A percentile compares a stretch with the other conserved stretches of the same genome.
Evolutionary conservation across 805 yeast species (phyloP).

Genomic region (Starmera amethionina): DNA sequence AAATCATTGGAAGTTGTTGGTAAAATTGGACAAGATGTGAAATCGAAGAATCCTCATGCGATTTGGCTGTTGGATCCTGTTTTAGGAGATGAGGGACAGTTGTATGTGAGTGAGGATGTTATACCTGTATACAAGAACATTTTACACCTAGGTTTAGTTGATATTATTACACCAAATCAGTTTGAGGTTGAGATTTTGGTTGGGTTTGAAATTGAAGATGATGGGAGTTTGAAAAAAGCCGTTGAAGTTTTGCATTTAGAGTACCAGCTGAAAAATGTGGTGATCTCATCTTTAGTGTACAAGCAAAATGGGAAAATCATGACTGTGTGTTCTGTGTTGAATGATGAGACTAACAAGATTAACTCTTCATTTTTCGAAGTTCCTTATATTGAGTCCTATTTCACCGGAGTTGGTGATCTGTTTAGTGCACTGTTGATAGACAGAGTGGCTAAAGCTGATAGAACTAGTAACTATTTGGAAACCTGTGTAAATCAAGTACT

Average conservation of each 20-base stretch:
- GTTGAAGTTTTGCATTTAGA: conserved; percentile 35
- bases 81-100: conserved; percentile 67
- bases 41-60: conserved; percentile 22
- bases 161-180: conserved; percentile 82
- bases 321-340: conserved; percentile 11
- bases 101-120: conserved; percentile 52
- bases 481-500: conserved; percentile 44
- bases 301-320: conserved; percentile 8
- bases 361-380: conserved; percentile 30
- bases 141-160: conserved; percentile 38
- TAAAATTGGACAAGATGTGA: conserved; percentile 26
- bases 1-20: conserved; percentile 36
- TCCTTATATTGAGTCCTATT: conserved; percentile 65
- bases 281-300: conserved; percentile 47
- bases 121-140: conserved; percentile 49
- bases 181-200: conserved; percentile 74
- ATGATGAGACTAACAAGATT: conserved; percentile 1
- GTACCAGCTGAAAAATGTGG: conserved; percentile 48
- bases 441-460: conserved; percentile 31
- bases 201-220: conserved; percentile 34
- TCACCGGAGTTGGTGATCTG: conserved; percentile 92
- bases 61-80: conserved; percentile 68
- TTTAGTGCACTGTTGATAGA: conserved; percentile 75
- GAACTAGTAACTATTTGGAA: conserved; percentile 9
- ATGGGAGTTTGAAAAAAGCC: conserved; percentile 34